A percentile compares a stretch with the other conserved stretches of the same genome.
Evolutionary conservation across 495 filamentous ascomycete species (phyloP).

Genomic region (Aspergillus carlsbadensis): DNA sequence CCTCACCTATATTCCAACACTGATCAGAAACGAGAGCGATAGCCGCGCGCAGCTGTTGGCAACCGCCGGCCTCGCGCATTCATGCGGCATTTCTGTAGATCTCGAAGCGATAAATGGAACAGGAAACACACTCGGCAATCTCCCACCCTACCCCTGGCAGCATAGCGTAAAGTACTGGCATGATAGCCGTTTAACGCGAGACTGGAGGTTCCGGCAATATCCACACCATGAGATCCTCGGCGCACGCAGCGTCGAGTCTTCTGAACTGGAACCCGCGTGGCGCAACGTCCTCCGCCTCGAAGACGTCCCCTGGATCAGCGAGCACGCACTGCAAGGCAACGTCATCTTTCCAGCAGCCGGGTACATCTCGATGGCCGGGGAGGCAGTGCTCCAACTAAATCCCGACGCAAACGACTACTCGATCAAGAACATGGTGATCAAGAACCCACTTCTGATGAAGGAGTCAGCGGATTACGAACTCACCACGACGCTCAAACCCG

Average conservation of each 20-base stretch:
- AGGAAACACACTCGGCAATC: slow-evolving; percentile 29
- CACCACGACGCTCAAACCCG: slow-evolving; percentile 32
- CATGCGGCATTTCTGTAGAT: slow-evolving; percentile 22
- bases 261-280: slow-evolving; percentile 44
- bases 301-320: slow-evolving; percentile 47
- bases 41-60: slow-evolving; percentile 16
- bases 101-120: slow-evolving; percentile 27
- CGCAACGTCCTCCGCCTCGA: slow-evolving; percentile 41
- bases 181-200: slow-evolving; percentile 39
- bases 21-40: slow-evolving; percentile 6
- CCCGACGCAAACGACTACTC: not conserved
- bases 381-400: slow-evolving; percentile 38
- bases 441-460: slow-evolving; percentile 29
- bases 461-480: slow-evolving; percentile 24
- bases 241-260: slow-evolving; percentile 30
- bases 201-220: slow-evolving; percentile 44
- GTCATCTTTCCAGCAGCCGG: slow-evolving; percentile 47
- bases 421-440: slow-evolving; percentile 17
- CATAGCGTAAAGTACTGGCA: slow-evolving; percentile 41
- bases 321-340: slow-evolving; percentile 37
- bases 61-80: slow-evolving; percentile 29
- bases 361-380: slow-evolving; percentile 45
- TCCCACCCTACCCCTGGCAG: slow-evolving; percentile 53
- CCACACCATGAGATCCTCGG: slow-evolving; percentile 47
- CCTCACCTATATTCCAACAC: slow-evolving; percentile 11